Percentiles rank a stretch among this genome's conserved stretches.
phyloP scores from a whole-genome alignment of 1,284 basidiomycete genomes.

The Cryptococcus jaspeensis region DNA sequence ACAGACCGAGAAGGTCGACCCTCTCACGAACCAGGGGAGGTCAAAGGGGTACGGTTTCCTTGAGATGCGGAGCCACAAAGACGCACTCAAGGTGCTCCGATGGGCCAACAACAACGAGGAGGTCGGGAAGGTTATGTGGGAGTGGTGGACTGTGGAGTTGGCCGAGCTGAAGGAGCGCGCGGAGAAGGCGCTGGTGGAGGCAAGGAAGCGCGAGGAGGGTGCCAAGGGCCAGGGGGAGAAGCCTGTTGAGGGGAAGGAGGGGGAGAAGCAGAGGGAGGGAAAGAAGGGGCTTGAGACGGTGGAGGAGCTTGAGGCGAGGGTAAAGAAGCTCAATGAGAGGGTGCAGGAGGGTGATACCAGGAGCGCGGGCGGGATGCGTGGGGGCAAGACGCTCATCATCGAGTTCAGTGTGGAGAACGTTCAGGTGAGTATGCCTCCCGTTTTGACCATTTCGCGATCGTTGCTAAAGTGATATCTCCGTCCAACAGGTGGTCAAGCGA shows the following conservation, averaged over 20 bases:
- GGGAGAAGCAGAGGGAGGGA: constrained; percentile 19
- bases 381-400: constrained; percentile 69
- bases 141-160: constrained; percentile 82
- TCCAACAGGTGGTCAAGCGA: constrained; percentile 45
- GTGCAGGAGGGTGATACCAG: constrained; percentile 42
- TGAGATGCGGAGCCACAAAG: constrained; percentile 81
- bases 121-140: constrained; percentile 64
- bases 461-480: too few relatives aligned
- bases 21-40: constrained; percentile 78
- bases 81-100: constrained; percentile 84
- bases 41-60: constrained; percentile 95
- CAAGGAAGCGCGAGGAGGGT: constrained; percentile 23
- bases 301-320: constrained; percentile 48
- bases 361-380: constrained; percentile 46
- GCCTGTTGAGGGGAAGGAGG: constrained; percentile 38
- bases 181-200: constrained; percentile 54
- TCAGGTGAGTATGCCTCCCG: constrained; percentile 59
- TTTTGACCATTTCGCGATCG: not conserved
- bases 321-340: constrained; percentile 53
- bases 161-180: constrained; percentile 63
- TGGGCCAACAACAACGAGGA: constrained; percentile 89
- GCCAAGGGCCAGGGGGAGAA: constrained; percentile 39
- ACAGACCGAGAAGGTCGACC: constrained; percentile 74
- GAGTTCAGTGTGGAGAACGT: constrained; percentile 94
- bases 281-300: constrained; percentile 42